Base-by-base conservation (phyloP, 257 asterid species). In the Gynochthodes officinalis region DNA sequence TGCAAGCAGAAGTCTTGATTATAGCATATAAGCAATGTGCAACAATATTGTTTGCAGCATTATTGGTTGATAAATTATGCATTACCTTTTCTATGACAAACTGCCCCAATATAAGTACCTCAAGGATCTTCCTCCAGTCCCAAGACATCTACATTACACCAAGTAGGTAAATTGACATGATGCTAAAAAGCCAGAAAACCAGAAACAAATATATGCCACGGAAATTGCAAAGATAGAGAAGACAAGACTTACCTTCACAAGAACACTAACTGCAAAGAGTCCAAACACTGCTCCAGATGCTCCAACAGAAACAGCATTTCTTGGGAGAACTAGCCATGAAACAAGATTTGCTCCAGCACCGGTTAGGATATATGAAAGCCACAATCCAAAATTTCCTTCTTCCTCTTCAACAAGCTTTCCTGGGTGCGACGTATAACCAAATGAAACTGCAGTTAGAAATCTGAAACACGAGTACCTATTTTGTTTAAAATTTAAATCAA, bases 121-220 rank as follows among this genome's bases (percentile, higher is more conserved):
- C 98, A 33, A 95, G 97, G 54, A 94, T 94, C 93, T 91, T 94
- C 79, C 98, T 89, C 99, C 98, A 94, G 84, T 94, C 97, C 96
- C 96, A 94, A 42, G 99, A 91, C 93, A 94, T 91, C 99, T 94
- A 78, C 68, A 75, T 15, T 3, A 79, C 59, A 74, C 39, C 67
- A 72, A 67, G 75, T 33, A 3, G 66, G 52, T 69, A 78, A 68
- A 39, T 72, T 62, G 59, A 43, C 70, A 52, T 37, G 49, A 46
- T 48, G 32, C 28, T 50, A 30, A 18, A 40, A 35, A 53, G n/a
- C n/a, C n/a, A n/a, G n/a, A n/a, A n/a, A n/a, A n/a, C n/a, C n/a
- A 55, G 7, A 35, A 64, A 30, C 28, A 7, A 28, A 18, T 16
- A 67, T 16, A n/a, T 46, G 32, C 48, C 18, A 23, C 1, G 30